A percentile compares a stretch with the other conserved stretches of the same genome.
These are phyloP conservation scores for Chamaecyparis obtusa DNA, from an alignment of 75 land plant genomes.

Conservation along the genomic window DNA sequence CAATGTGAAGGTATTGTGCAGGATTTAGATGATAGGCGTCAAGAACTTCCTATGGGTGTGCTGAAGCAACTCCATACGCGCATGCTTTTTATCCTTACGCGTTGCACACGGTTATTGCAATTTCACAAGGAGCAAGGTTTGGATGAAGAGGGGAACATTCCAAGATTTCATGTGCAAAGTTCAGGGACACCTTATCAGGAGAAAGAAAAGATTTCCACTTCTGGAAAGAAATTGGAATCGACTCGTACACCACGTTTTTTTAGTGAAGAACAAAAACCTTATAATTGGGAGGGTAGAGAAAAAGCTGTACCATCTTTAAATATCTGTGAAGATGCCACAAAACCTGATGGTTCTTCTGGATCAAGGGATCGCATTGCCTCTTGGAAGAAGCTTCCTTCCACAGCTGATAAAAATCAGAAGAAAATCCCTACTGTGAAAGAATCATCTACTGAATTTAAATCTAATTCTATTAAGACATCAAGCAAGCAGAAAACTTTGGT, in stretches of 20 bases:
- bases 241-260: slow-evolving; percentile 45
- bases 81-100: slow-evolving; percentile 99
- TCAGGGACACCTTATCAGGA: slow-evolving; percentile 52
- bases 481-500: slow-evolving; percentile 6
- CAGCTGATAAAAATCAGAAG: slow-evolving; percentile 28
- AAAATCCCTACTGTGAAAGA: slow-evolving; percentile 19
- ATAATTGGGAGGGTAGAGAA: slow-evolving; percentile 36
- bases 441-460: slow-evolving; percentile 23
- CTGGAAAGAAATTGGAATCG: slow-evolving; percentile 32
- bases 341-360: slow-evolving; percentile 26
- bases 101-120: slow-evolving; percentile 94
- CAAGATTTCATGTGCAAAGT: slow-evolving; percentile 29
- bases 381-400: slow-evolving; percentile 75
- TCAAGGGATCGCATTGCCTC: slow-evolving; percentile 63
- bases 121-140: slow-evolving; percentile 88
- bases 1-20: slow-evolving; percentile 98
- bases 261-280: slow-evolving; percentile 54
- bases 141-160: slow-evolving; percentile 67
- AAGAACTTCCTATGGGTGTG: slow-evolving; percentile 81
- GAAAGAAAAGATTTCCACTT: slow-evolving; percentile 38
- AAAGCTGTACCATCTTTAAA: slow-evolving; percentile 20
- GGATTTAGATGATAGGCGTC: slow-evolving; percentile 95
- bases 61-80: slow-evolving; percentile 91
- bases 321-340: slow-evolving; percentile 9
- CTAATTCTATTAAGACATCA: slow-evolving; percentile 14